Evolutionary conservation across 495 filamentous ascomycete genomes (phyloP).

Genomic region (Schizothecium vesticola): DNA sequence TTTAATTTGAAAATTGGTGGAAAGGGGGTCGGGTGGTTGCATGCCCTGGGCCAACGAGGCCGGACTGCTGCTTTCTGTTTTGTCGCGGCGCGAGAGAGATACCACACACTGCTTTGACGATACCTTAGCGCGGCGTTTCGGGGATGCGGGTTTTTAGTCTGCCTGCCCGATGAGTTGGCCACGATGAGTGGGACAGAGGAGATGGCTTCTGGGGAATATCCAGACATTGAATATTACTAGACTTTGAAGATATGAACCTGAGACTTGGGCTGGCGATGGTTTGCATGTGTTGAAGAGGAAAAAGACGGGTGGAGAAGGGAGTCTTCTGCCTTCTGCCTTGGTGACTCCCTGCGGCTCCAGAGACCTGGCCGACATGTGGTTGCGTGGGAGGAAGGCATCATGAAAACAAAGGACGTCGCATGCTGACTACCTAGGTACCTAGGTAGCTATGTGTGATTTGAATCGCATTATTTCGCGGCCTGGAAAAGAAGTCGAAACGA

Average conservation of each 20-base stretch:
- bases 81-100: slow-evolving; percentile 8
- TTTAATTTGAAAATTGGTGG: slow-evolving; percentile 6
- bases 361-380: neutral
- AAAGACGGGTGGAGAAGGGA: neutral
- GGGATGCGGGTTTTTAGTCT: neutral
- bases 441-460: neutral
- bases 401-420: neutral
- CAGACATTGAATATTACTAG: neutral
- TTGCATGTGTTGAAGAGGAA: neutral
- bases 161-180: neutral
- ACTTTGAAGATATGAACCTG: neutral
- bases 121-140: slow-evolving; percentile 27
- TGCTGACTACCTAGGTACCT: neutral
- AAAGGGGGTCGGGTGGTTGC: neutral
- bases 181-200: neutral
- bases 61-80: neutral
- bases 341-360: neutral
- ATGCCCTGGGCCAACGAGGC: neutral
- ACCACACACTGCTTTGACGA: slow-evolving; percentile 16
- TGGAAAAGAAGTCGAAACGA: neutral
- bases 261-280: neutral
- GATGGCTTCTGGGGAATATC: neutral
- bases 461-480: neutral
- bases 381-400: neutral
- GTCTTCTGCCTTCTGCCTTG: neutral